Evolutionary conservation across 2,329 filamentous ascomycete genomes (phyloP).

Genomic region (Alternaria arborescens): DNA sequence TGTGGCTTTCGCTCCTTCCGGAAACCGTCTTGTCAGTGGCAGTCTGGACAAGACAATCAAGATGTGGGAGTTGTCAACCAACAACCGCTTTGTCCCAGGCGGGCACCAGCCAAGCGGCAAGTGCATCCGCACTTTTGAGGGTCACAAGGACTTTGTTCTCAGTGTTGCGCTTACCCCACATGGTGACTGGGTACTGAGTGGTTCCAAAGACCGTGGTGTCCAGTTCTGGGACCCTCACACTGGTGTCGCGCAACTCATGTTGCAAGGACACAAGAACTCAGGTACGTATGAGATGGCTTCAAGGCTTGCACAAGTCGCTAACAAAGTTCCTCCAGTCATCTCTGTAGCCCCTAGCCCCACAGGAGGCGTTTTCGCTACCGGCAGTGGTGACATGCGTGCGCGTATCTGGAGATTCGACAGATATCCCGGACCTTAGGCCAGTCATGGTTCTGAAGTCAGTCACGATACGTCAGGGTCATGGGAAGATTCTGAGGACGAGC

Average conservation of each 20-base stretch:
- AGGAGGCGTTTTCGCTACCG: conserved; percentile 90
- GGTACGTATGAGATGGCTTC: conserved; percentile 56
- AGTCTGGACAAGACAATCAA: conserved; percentile 98
- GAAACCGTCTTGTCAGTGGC: conserved; percentile 90
- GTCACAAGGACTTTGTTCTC: conserved; percentile 98
- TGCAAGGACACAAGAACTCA: conserved; percentile 98
- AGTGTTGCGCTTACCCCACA: conserved; percentile 95
- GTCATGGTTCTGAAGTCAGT: background rate
- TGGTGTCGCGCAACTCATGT: conserved; percentile 94
- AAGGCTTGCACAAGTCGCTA: conserved; percentile 14
- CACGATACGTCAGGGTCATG: background rate
- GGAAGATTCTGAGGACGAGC: background rate
- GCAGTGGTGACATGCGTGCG: conserved; percentile 96
- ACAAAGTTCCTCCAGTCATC: conserved; percentile 70
- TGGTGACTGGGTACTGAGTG: conserved; percentile 93
- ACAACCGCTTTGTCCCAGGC: conserved; percentile 71
- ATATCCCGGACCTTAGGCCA: conserved; percentile 42
- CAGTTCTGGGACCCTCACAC: conserved; percentile 98
- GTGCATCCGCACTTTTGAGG: conserved; percentile 96
- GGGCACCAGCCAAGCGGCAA: conserved; percentile 83
- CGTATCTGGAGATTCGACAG: conserved; percentile 81
- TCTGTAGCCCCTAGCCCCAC: conserved; percentile 93
- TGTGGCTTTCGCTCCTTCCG: conserved; percentile 93
- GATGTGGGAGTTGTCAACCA: conserved; percentile 92
- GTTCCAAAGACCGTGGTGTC: conserved; percentile 95